Percentiles rank a stretch among this genome's conserved stretches.
Conservation (phyloP, 1,284 basidiomycete species). For the Naganishia albida region DNA sequence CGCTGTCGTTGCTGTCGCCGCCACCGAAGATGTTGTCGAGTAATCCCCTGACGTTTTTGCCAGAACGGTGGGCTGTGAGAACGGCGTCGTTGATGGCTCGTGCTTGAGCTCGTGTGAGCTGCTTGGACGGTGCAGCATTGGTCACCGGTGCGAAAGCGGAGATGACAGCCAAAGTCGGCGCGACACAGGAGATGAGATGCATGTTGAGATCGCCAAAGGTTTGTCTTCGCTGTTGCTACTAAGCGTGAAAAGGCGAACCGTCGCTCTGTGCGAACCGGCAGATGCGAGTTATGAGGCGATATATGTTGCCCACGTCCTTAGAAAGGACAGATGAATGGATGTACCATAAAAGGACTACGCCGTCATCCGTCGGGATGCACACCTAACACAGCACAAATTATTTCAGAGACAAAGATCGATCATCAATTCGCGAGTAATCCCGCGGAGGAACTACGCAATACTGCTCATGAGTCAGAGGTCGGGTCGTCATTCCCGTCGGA, state of each 20-base stretch:
- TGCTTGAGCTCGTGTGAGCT: slow-evolving; percentile 24
- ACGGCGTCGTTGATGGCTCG: slow-evolving; percentile 22
- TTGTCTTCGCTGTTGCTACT: background rate
- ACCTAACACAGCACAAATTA: too few relatives aligned
- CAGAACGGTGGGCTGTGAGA: slow-evolving; percentile 13
- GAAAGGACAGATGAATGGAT: too few relatives aligned
- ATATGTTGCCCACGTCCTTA: too few relatives aligned
- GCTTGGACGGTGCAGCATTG: slow-evolving; percentile 11
- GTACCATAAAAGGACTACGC: too few relatives aligned
- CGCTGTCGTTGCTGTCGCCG: slow-evolving; percentile 22
- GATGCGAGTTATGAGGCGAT: too few relatives aligned
- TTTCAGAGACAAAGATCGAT: too few relatives aligned
- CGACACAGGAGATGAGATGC: slow-evolving; percentile 6
- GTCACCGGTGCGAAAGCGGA: background rate
- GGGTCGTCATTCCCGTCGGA: too few relatives aligned
- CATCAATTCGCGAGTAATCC: too few relatives aligned
- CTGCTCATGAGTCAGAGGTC: too few relatives aligned
- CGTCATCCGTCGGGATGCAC: too few relatives aligned
- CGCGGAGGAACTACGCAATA: too few relatives aligned
- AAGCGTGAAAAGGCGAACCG: background rate
- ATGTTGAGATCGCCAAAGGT: background rate
- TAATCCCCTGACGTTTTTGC: slow-evolving; percentile 16
- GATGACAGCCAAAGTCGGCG: background rate
- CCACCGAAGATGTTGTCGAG: slow-evolving; percentile 30
- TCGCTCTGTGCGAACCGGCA: too few relatives aligned